A percentile compares a stretch with the other conserved stretches of the same genome.
These are phyloP conservation scores for Aspergillus phoenicis DNA, from an alignment of 2,329 filamentous ascomycete genomes.

Conservation along the genomic window DNA sequence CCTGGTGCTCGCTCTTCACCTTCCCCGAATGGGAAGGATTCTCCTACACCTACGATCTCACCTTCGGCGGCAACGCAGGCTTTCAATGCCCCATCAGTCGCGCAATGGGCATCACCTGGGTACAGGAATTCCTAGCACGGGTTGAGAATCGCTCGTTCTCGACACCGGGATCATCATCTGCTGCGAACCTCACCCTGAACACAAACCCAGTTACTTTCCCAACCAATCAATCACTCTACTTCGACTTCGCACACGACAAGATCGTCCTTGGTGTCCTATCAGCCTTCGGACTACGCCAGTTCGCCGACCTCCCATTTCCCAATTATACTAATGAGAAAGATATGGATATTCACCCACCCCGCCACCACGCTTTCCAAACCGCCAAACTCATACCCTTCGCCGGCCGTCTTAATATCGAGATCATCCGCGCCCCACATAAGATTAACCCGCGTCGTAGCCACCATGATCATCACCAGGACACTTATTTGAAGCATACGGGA, in stretches of 20 bases:
- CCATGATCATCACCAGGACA: neutral
- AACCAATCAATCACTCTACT: conserved; percentile 70
- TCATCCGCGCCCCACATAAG: conserved; percentile 69
- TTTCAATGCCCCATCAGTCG: conserved; percentile 68
- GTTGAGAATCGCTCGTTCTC: conserved; percentile 46
- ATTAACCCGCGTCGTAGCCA: conserved; percentile 51
- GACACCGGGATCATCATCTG: conserved; percentile 36
- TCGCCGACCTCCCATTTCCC: conserved; percentile 61
- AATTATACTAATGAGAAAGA: no score
- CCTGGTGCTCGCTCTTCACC: conserved; percentile 74
- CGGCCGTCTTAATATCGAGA: conserved; percentile 71
- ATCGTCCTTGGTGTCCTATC: conserved; percentile 71
- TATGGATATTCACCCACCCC: no score
- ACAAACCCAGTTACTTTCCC: conserved; percentile 70
- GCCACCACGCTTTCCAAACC: conserved; percentile 63
- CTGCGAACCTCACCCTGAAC: conserved; percentile 48
- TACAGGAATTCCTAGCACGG: conserved; percentile 72
- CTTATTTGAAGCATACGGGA: neutral
- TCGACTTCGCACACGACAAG: conserved; percentile 78
- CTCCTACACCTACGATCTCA: conserved; percentile 70
- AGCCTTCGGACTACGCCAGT: conserved; percentile 72
- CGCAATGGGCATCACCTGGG: conserved; percentile 72
- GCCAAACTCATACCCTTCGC: conserved; percentile 72
- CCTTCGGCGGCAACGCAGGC: conserved; percentile 62
- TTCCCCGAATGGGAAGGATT: conserved; percentile 74